These are phyloP conservation scores for Xylaria sp. DNA, from an alignment of 2,329 filamentous ascomycete genomes.

Conservation along the genomic window DNA sequence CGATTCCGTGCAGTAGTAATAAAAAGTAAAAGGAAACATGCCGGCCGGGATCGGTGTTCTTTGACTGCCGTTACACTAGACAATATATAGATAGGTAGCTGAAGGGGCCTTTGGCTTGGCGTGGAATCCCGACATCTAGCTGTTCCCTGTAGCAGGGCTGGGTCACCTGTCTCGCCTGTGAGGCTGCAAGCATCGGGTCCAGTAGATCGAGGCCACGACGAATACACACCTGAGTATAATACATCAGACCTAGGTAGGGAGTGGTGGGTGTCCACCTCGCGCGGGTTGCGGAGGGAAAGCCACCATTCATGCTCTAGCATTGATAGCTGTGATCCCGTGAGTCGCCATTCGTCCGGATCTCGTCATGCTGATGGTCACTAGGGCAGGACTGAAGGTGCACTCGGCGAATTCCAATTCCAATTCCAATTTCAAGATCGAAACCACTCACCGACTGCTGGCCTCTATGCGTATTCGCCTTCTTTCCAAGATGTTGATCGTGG, in stretches of 20 bases:
- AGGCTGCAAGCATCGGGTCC: neutral
- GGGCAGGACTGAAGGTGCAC: slow-evolving; percentile 6
- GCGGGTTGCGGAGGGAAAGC: slow-evolving; percentile 1
- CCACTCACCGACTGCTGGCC: slow-evolving; percentile 1
- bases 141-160: neutral
- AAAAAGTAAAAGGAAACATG: neutral
- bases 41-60: slow-evolving; percentile 2
- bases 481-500: neutral
- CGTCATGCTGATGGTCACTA: slow-evolving; percentile 8
- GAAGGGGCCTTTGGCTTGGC: slow-evolving; percentile 3
- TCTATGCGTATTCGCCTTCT: neutral
- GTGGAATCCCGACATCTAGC: neutral
- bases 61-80: neutral
- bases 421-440: slow-evolving; percentile 5
- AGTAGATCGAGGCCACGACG: slow-evolving; percentile 1
- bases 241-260: neutral
- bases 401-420: slow-evolving; percentile 10
- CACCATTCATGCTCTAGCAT: slow-evolving; percentile 10
- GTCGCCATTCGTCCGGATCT: slow-evolving; percentile 16
- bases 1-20: neutral
- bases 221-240: neutral
- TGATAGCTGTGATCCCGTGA: neutral
- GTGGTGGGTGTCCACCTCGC: neutral
- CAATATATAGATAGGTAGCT: neutral
- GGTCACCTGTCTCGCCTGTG: neutral